Conservation (phyloP, 257 asterid species). For the Osmanthus fragrans region DNA sequence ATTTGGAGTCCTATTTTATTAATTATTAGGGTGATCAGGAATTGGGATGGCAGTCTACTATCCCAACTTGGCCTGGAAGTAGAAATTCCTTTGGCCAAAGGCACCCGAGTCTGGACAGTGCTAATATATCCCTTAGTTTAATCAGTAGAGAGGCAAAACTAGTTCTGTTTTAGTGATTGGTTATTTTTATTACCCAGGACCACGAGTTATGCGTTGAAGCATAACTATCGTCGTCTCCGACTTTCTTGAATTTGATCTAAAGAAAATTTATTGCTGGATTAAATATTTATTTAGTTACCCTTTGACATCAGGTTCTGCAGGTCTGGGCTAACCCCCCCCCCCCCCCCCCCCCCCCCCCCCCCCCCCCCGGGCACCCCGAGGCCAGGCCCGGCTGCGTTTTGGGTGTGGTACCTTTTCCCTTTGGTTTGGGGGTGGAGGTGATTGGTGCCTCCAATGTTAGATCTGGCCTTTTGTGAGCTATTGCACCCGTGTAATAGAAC, state of each 20-base stretch:
- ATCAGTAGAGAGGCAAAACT: not conserved
- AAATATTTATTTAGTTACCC: not conserved
- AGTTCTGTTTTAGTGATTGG: not conserved
- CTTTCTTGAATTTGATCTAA: not conserved
- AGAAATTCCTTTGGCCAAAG: not conserved
- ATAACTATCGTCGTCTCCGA: not conserved
- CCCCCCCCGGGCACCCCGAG: not conserved
- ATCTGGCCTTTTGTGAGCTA: not conserved
- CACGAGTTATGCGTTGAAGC: not conserved
- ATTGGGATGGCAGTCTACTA: not conserved
- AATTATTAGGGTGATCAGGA: not conserved
- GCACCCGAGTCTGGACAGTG: not conserved
- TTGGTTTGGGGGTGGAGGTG: not conserved
- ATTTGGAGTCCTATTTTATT: not conserved
- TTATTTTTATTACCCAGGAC: not conserved
- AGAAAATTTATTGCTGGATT: not conserved
- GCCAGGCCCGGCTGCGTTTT: not conserved
- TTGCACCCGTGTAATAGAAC: not conserved
- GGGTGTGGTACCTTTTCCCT: not conserved
- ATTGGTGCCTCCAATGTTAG: not conserved
- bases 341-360: too few species aligned
- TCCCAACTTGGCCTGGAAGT: slow-evolving; percentile 10
- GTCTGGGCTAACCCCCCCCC: not conserved
- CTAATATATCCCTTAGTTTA: not conserved
- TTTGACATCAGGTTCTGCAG: not conserved